These are phyloP conservation scores for Fusarium pseudonygamai DNA, from an alignment of 2,329 filamentous ascomycete genomes.

Conservation along the genomic window DNA sequence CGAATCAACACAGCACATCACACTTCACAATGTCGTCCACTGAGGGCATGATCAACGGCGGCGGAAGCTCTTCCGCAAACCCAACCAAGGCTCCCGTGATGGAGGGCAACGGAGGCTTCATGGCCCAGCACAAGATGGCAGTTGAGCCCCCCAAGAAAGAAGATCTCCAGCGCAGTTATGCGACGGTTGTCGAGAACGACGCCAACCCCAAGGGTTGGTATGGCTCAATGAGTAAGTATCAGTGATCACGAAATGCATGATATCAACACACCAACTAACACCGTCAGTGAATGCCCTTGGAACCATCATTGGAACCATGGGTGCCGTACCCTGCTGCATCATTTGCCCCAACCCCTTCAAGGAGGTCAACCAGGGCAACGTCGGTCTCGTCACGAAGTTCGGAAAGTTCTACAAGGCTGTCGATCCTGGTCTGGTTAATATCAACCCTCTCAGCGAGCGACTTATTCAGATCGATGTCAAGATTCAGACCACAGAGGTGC, in stretches of 20 bases:
- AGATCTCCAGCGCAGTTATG: slow-evolving; percentile 87
- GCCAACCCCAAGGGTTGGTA: slow-evolving; percentile 86
- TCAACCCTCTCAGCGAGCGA: slow-evolving; percentile 93
- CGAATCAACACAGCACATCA: not conserved
- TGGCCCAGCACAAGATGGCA: slow-evolving; percentile 65
- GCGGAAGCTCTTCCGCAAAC: slow-evolving; percentile 44
- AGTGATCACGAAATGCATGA: not conserved
- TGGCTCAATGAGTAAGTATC: slow-evolving; percentile 78
- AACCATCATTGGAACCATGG: slow-evolving; percentile 76
- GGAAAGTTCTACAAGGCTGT: slow-evolving; percentile 94
- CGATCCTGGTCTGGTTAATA: slow-evolving; percentile 94
- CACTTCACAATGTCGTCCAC: slow-evolving; percentile 31
- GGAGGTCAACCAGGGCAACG: slow-evolving; percentile 89
- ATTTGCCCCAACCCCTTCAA: slow-evolving; percentile 97
- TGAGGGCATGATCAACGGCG: slow-evolving; percentile 41
- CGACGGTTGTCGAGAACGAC: slow-evolving; percentile 70
- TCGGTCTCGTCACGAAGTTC: slow-evolving; percentile 95
- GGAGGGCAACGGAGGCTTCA: slow-evolving; percentile 54
- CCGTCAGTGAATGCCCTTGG: slow-evolving; percentile 77
- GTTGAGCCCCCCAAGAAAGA: slow-evolving; percentile 84
- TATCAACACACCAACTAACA: not conserved
- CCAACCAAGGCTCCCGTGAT: slow-evolving; percentile 41
- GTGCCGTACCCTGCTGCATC: slow-evolving; percentile 91
- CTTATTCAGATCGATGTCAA: slow-evolving; percentile 97
- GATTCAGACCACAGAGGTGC: slow-evolving; percentile 98